Evolutionary conservation across 1,284 basidiomycete genomes (phyloP), one percentile per base, ranked within the genome.

Genomic region (Apiotrichum porosum): DNA sequence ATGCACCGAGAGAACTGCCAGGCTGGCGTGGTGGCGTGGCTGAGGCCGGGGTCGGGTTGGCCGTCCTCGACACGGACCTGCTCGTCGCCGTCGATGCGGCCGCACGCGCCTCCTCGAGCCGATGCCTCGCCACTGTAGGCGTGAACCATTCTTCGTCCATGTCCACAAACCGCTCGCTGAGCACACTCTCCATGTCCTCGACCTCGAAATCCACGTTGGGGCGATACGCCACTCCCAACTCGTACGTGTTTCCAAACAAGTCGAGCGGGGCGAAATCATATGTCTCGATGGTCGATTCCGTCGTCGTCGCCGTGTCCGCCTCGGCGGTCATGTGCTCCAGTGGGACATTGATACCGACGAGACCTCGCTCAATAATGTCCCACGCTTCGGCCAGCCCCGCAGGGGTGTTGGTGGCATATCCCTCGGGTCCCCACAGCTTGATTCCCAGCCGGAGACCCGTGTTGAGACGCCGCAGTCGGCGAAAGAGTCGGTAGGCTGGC

Each of bases 71-170:
- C 14, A 19, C 35, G 8, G 39, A 33, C 17, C 28, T 18, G 15
- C 30, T 41, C 13, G 39, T 41, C 1, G 31, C 32, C 9, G 37
- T 49, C 12, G 18, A 36, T 6, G 52, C 43, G 12, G 45, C 30
- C 0, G 41, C 41, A 9, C 42, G 34, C 17, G 48, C 47, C 24
- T 60, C 61, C 13, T 61, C 60, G 18, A 61, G 47, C 15, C 64
- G 42, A 35, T 62, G 56, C 9, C 65, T 46, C 18, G 65, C 64
- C 4, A 73, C 63, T 1, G 71, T 72, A 3, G 71, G 70, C n/a
- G 64, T 71, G 45, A 73, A 73, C 63, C 67, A 73, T 34, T 71
- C 69, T 44, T 73, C 70, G 42, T 72, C 68, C 68, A 73, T 66
- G 48, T 71, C 69, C 4, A 52, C 56, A 49, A 72, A 68, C 32